Evolutionary conservation across 1,284 basidiomycete genomes (phyloP).

Genomic region (Ustilago nuda): DNA sequence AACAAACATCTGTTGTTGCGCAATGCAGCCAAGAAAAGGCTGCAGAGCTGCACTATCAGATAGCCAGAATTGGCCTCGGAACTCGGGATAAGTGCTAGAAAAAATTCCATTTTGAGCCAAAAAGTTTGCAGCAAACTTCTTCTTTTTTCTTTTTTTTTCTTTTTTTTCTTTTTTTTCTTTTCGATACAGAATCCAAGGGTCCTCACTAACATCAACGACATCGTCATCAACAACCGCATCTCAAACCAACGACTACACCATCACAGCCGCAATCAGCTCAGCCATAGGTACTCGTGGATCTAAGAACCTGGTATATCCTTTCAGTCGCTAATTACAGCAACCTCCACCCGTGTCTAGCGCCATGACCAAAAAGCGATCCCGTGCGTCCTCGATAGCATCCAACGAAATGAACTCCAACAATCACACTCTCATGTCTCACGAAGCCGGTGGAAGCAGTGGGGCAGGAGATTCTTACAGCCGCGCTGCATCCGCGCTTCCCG

Average conservation of each 20-base stretch:
- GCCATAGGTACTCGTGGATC: background rate
- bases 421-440: conserved; percentile 11
- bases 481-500: conserved; percentile 21
- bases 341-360: background rate
- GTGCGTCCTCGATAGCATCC: conserved; percentile 44
- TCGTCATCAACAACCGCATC: background rate
- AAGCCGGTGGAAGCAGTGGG: conserved; percentile 5
- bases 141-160: conserved; percentile 3
- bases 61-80: conserved; percentile 27
- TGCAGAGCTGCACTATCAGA: conserved; percentile 14
- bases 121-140: conserved; percentile 35
- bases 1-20: background rate
- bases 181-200: conserved; percentile 9
- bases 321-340: background rate
- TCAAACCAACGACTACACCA: background rate
- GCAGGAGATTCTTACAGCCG: conserved; percentile 31
- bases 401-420: conserved; percentile 22
- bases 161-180: conserved; percentile 2
- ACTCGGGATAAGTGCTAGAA: conserved; percentile 16
- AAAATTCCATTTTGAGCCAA: conserved; percentile 16
- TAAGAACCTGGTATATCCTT: background rate
- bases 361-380: conserved; percentile 50
- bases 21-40: background rate
- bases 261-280: background rate
- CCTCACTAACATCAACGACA: conserved; percentile 14